Base-by-base conservation (phyloP, 2,329 filamentous ascomycete genomes). In the Didymella pinodella region DNA sequence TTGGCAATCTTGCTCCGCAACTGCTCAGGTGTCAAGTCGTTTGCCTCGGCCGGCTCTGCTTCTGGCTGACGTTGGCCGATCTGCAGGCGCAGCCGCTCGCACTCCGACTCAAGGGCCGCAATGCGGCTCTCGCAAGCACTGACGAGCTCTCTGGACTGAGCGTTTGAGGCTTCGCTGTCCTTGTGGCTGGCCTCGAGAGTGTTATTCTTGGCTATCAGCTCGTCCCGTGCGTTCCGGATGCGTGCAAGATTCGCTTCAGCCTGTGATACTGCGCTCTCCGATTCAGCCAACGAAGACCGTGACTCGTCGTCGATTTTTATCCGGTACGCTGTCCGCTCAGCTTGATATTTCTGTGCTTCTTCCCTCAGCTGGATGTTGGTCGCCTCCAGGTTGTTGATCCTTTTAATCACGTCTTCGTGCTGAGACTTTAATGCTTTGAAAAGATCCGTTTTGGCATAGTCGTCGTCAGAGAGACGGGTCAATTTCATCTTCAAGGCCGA, bases 351-450 rank as follows among this genome's bases (percentile, higher is more conserved):
- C 70, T 94, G 89, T 6, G 91, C 89, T 70, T 97, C 93, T 75
- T 96, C 90, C 34, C 90, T 88, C 29, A 98, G 78, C 65, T 93
- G 89, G 59, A 90, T 88, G 75, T 97, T 97, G 12, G 89, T 90
- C 3, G 92, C 92, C 77, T 98, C 94, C 14, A 98, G 80, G 68
- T 94, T 89, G 75, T 99, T 99, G 71, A 97, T 88, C 36, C 92
- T 89, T 76, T 92, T 94, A 67, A 97, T 92, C 8, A 96, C 86
- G 68, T 98, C 94, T 71, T 98, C 95, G 69, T 96, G 91, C 70
- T 97, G 92, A 25, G 85, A 86, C 78, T 93, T 96, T 72, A 97
- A 85, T 62, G 91, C 88, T 78, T 97, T 98, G 84, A 97, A 99
- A 3, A 97, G 84, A 69, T 97, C 93, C 4, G 93, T 97, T 57